Evolutionary conservation across 345 rosid genomes (phyloP), one percentile per base, ranked within the genome.

Genomic region (Acer yangbiense): DNA sequence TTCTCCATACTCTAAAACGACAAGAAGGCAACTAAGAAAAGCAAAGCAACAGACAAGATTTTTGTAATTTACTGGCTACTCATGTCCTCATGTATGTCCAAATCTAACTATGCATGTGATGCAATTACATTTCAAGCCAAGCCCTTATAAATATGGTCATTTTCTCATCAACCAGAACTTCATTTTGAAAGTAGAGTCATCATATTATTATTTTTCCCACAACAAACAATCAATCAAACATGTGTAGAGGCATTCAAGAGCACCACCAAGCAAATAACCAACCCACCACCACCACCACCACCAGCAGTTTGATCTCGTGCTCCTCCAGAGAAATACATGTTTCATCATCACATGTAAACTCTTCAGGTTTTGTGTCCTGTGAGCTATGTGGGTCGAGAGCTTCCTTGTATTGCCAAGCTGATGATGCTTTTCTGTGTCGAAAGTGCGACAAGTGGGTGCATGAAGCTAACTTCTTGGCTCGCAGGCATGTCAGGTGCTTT

Each of bases 361-460:
- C 17, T 70, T 61, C 14, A 69, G 77, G 43, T 10, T 71, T 75
- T 27, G 82, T 86, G 35, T 70, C 71, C 18, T 94, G 98, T 76
- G 97, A 87, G 87, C 90, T 94, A 0, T 94, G 98, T 25, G 86
- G 85, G 1, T 65, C 85, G 5, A 79, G 78, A 65, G 97, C 97
- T 21, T 71, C 83, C 29, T 75, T 92, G 65, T 94, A 90, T 70
- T 94, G 98, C 79, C 92, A 86, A 74, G 98, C 98, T 1, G 98
- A 94, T 75, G 84, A 90, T 66, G 97, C 98, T 0, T 91, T 74
- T 72, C 87, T 92, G 0, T 94, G 98, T 79, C 43, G 81, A 55
- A 81, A 82, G 73, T 94, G 98, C 32, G 98, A 94, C 65, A 87
- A 78, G 80, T 76, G 84, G 86, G 98, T 94, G 23, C 98, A 94